Base-by-base conservation (phyloP, 371 early-diverging fungal genomes). In the Gilbertella persicaria region DNA sequence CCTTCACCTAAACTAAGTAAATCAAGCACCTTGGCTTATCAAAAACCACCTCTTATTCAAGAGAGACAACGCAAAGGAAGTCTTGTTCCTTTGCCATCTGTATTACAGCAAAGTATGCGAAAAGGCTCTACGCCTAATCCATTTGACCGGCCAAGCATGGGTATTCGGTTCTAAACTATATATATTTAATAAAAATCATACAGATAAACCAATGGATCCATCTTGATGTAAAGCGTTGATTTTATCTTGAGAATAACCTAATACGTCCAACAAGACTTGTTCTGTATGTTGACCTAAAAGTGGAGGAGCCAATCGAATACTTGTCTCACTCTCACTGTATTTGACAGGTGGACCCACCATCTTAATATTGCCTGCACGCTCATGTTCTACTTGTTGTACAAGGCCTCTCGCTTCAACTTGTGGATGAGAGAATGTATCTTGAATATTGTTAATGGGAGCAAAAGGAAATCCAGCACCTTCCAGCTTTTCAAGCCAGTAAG, bases 281-380 rank as follows among this genome's bases (percentile, higher is more conserved):
- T 79, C 66, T 5, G 93, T 95, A 67, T 96, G 95, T 60, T 93
- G 87, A 16, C 96, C 97, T 17, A 95, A 73, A 49, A 84, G 70
- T 21, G 96, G 97, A 29, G 97, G 95, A 6, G 96, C 88, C 14
- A 76, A 58, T 23, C 90, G 76, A 49, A 95, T 83, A 21, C 62
- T 78, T 6, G 85, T 82, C 24, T 79, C 66, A 0, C 85, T 82
- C 4, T 79, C 78, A 28, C 86, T 85, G 64, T 84, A 96, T 64
- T 90, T 88, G 25, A 93, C 92, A 9, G 97, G 89, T 3, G 85
- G 81, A 2, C 90, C 88, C 16, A 85, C 85, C 30, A 94, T 49
- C 56, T 84, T 87, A 55, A 96, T 86, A 21, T 70, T 75, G 13
- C 96, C 97, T 5, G 85, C 86, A 17, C 74, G 83, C 25, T 88